Evolutionary conservation across 768 basidiomycete species (phyloP).

Genomic region (Auricularia sp.): DNA sequence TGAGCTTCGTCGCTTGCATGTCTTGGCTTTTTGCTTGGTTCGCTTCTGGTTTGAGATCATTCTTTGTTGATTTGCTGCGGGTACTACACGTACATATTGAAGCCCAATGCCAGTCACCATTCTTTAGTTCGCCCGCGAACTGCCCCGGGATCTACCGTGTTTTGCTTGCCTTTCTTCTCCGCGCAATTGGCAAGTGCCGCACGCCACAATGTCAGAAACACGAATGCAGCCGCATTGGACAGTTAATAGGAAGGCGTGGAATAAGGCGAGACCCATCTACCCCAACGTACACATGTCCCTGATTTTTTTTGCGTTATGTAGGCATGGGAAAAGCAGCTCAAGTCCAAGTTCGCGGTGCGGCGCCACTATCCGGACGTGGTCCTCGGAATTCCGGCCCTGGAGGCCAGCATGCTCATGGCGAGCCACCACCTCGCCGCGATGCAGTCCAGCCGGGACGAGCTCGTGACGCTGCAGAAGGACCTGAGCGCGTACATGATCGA

Average conservation of each 20-base stretch:
- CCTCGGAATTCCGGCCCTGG: not conserved
- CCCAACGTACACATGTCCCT: too few relatives aligned
- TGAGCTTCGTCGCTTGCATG: not conserved
- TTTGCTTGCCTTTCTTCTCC: too few relatives aligned
- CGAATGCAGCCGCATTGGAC: not conserved
- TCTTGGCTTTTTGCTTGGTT: not conserved
- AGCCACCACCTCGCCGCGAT: not conserved
- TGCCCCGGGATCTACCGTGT: too few relatives aligned
- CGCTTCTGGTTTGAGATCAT: not conserved
- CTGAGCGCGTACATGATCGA: not conserved
- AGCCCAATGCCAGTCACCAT: too few relatives aligned
- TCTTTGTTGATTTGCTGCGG: too few relatives aligned
- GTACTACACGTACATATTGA: too few relatives aligned
- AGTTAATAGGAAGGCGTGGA: not conserved
- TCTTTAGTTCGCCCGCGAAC: too few relatives aligned
- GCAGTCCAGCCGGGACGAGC: not conserved
- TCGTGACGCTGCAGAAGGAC: not conserved
- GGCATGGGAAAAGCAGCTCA: conserved; percentile 1
- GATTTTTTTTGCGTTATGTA: not conserved
- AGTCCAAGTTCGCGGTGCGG: not conserved
- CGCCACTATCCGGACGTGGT: not conserved
- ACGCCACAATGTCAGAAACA: not conserved
- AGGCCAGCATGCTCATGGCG: not conserved
- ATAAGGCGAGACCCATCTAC: not conserved
- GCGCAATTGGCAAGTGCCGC: too few relatives aligned